Evolutionary conservation across 257 asterid genomes (phyloP).

Genomic region (Oldenlandia corymbosa): DNA sequence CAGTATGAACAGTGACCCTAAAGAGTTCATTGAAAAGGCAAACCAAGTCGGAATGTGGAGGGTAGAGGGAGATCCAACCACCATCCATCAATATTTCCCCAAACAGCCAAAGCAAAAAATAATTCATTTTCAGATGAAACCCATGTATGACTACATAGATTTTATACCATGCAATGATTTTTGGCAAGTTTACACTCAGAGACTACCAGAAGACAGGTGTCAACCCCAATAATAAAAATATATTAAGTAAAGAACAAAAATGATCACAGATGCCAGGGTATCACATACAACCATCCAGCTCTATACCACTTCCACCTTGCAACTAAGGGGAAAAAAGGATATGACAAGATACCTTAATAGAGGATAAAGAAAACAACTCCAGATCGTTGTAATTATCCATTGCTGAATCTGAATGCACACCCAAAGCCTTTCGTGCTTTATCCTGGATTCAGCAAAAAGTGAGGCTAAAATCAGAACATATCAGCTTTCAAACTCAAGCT

Average conservation of each 20-base stretch:
- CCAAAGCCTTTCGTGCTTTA: conserved; percentile 84
- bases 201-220: no score
- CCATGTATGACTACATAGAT: background rate
- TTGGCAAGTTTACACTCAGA: no score
- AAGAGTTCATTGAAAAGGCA: background rate
- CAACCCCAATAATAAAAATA: background rate
- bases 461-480: conserved; percentile 8
- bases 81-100: background rate
- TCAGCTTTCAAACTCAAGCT: background rate
- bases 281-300: background rate
- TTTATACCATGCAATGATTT: no score
- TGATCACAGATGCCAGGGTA: background rate
- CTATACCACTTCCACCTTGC: background rate
- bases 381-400: conserved; percentile 70
- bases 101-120: background rate
- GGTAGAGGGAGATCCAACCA: background rate
- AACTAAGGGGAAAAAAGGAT: background rate
- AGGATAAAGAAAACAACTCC: conserved; percentile 69
- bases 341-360: conserved; percentile 55
- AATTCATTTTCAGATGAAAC: background rate
- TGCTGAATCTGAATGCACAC: conserved; percentile 58
- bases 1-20: background rate
- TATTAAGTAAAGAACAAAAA: no score
- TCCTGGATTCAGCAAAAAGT: conserved; percentile 45
- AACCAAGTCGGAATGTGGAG: background rate